Percentiles rank a stretch among this genome's conserved stretches.
Evolutionary conservation across 345 rosid species (phyloP).

Genomic region (Lagerstroemia speciosa): DNA sequence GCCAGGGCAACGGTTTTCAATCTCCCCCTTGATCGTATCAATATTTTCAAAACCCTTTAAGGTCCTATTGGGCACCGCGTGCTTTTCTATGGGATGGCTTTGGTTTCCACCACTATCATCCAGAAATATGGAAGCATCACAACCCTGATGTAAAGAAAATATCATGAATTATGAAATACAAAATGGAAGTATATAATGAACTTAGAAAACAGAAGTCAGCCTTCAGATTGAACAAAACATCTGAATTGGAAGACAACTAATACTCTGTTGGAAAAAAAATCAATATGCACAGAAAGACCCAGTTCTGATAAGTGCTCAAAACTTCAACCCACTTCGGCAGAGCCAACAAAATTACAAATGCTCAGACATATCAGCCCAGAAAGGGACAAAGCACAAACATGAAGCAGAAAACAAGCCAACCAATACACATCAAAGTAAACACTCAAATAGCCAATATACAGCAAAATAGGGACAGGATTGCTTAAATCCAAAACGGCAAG

Average conservation of each 20-base stretch:
- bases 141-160: slow-evolving; percentile 26
- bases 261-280: no score
- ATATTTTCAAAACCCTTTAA: slow-evolving; percentile 21
- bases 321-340: no score
- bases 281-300: no score
- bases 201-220: no score
- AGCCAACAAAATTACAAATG: no score
- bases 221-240: no score
- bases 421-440: no score
- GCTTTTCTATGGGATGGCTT: slow-evolving; percentile 22
- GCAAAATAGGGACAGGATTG: background rate
- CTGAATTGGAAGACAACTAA: no score
- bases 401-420: no score
- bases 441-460: background rate
- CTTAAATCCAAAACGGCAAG: background rate
- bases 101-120: slow-evolving; percentile 25
- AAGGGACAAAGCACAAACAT: no score
- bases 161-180: background rate
- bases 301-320: no score
- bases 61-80: slow-evolving; percentile 20
- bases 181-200: background rate
- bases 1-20: slow-evolving; percentile 27
- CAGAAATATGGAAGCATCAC: slow-evolving; percentile 38
- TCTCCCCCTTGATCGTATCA: slow-evolving; percentile 22
- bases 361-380: no score